Base-by-base conservation (phyloP, 495 filamentous ascomycete genomes). In the Penicillium roqueforti region DNA sequence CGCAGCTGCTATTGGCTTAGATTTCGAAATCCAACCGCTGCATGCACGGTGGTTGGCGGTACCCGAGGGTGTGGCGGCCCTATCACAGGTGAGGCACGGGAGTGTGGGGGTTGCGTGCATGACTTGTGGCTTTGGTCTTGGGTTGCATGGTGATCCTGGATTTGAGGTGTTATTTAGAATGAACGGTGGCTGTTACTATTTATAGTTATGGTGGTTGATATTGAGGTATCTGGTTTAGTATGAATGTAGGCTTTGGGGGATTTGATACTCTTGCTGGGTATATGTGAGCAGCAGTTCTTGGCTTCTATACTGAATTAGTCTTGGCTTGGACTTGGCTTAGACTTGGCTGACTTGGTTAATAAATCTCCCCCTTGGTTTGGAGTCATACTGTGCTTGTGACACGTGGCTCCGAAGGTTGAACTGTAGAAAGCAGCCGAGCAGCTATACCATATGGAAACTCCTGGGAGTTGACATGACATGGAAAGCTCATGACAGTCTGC, bases 21-120 rank as follows among this genome's bases (percentile, higher is more conserved):
- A 1, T 6, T 25, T 16, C 14, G 41, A 6, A 39, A 16, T 39
- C 20, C 19, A 16, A 13, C 19, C 28, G 32, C 47, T 40, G n/a
- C n/a, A 50, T 50, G 47, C 47, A 50, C 32, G 50, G 44, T 52
- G 38, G 49, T 52, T 52, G 39, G 48, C 19, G 48, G 38, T 36
- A 29, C 47, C 47, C 47, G 47, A 50, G 34, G 29, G 49, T 16
- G 49, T 52, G 49, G 49, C 49, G 39, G 44, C 4, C 50, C 50
- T 44, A 52, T 52, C 47, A 50, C 13, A 14, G 18, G 2, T n/a
- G 26, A 34, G 44, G 28, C 9, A 18, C 41, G 20, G 16, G n/a
- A 26, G n/a, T 19, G 26, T 18, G 43, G 42, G 45, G 29, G 28
- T 28, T 49, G 16, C 34, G 8, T 38, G 31, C 45, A 47, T 48